Percentiles rank a stretch among this genome's conserved stretches.
These are phyloP conservation scores for Cyanodermella asteris DNA, from an alignment of 2,329 filamentous ascomycete genomes.

Conservation along the genomic window DNA sequence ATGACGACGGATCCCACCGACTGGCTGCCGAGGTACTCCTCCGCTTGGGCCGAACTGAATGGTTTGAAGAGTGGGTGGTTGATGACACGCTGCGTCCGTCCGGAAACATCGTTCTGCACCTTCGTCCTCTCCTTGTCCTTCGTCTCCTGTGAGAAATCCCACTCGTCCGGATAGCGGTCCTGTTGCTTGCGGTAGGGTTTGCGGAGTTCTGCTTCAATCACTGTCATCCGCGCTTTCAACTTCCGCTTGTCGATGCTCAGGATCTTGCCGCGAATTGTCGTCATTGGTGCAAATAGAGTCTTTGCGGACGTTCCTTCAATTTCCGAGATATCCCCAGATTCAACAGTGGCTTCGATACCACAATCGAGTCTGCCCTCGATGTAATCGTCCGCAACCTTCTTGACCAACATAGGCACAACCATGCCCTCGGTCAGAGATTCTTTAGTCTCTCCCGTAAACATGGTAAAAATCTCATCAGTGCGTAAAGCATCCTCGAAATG, in stretches of 20 bases:
- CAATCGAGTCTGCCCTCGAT: slow-evolving; percentile 86
- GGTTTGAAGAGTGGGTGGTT: slow-evolving; percentile 92
- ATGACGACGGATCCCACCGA: slow-evolving; percentile 80
- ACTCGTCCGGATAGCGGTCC: slow-evolving; percentile 57
- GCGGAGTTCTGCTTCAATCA: slow-evolving; percentile 61
- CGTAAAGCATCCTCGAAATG: slow-evolving; percentile 49
- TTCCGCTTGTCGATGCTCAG: slow-evolving; percentile 70
- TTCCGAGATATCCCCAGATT: slow-evolving; percentile 60
- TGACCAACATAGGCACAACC: slow-evolving; percentile 77
- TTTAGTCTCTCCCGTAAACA: slow-evolving; percentile 83
- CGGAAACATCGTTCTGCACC: slow-evolving; percentile 68
- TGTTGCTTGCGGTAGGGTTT: slow-evolving; percentile 46
- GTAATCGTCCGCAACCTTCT: slow-evolving; percentile 76
- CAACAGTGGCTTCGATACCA: slow-evolving; percentile 74
- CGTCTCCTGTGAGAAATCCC: slow-evolving; percentile 67
- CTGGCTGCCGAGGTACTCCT: slow-evolving; percentile 78
- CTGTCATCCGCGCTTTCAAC: slow-evolving; percentile 61
- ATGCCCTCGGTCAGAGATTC: slow-evolving; percentile 71
- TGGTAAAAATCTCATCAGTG: slow-evolving; percentile 73
- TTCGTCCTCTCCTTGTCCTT: slow-evolving; percentile 63
- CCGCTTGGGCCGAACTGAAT: slow-evolving; percentile 78
- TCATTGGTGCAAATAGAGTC: slow-evolving; percentile 53
- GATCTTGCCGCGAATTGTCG: slow-evolving; percentile 75
- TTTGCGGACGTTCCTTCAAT: slow-evolving; percentile 44
- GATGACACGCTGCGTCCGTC: slow-evolving; percentile 79